Evolutionary conservation across 129 eudicot species (phyloP), one percentile per base, ranked within the genome.

Genomic region (Lactuca sativa): DNA sequence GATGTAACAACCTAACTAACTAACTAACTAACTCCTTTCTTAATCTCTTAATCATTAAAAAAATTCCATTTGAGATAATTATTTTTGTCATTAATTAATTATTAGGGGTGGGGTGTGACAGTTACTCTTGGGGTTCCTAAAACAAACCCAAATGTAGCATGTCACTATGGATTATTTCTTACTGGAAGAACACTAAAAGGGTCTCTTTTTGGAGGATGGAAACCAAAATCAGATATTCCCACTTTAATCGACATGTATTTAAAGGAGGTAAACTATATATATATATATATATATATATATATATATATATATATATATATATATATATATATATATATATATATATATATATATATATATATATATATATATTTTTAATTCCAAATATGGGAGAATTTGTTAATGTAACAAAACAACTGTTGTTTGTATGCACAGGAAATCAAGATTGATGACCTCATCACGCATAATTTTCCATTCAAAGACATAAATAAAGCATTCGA

Each of bases 81-180:
- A 41, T 32, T 9, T 65, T 2, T 4, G 43, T 14, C 32, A 30
- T n/a, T 51, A 37, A 49, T 53, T 51, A 16, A 55, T 52, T 74
- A 30, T 16, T 44, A 90, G 97, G 99, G 99, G 14, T 90, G 97
- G 99, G 99, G 99, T 57, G 56, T 83, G 84, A 82, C 96, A 3
- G 91, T 95, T 72, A 95, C 97, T 11, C 99, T 90, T 40, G 99
- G 99, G 40, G 99, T 95, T 43, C 91, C 97, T 38, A 95, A 95
- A 76, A 82, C 69, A 56, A 85, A 85, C 51, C 99, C 97, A 33
- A 90, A 85, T 52, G 74, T 95, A 56, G 59, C 84, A 72, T 83
- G 95, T 80, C 99, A 95, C 74, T 95, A 87, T 75, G 92, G 85
- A 43, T 61, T 86, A 41, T 62, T 95, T 75, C 95, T 95, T 64